phyloP scores from a whole-genome alignment of 2,329 filamentous ascomycete genomes.

The Alternaria brassicicola region DNA sequence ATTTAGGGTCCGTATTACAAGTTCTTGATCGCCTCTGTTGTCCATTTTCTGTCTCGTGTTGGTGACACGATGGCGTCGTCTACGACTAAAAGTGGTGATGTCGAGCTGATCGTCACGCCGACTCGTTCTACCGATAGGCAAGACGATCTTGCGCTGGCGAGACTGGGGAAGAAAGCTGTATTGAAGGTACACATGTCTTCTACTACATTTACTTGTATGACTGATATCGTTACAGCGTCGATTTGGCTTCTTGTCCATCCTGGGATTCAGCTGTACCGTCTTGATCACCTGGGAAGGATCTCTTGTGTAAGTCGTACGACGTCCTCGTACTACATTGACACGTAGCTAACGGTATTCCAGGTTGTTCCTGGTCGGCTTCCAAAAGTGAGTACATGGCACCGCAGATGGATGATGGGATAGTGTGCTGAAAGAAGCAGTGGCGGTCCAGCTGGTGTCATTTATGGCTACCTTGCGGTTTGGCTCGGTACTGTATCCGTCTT shows the following conservation, averaged over 20 bases:
- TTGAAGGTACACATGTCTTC: constrained; percentile 21
- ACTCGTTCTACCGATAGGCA: constrained; percentile 15
- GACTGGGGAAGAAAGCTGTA: constrained; percentile 32
- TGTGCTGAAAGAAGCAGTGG: constrained; percentile 23
- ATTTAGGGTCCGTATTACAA: neutral
- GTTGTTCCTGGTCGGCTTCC: constrained; percentile 23
- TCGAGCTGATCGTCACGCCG: constrained; percentile 17
- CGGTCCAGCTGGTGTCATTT: constrained; percentile 40
- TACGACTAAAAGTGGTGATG: constrained; percentile 15
- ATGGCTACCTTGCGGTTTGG: constrained; percentile 39
- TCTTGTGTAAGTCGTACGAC: constrained; percentile 24
- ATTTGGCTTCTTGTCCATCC: constrained; percentile 35
- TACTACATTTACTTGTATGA: neutral
- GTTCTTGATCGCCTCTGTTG: neutral
- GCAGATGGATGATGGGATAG: neutral
- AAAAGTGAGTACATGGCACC: constrained; percentile 24
- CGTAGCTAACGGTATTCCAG: constrained; percentile 17
- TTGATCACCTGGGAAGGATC: constrained; percentile 39
- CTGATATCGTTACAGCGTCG: constrained; percentile 22
- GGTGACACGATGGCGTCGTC: constrained; percentile 16
- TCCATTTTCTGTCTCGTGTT: neutral
- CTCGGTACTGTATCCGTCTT: constrained; percentile 37
- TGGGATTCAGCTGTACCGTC: constrained; percentile 38
- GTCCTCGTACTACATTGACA: neutral
- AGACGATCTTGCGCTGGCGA: constrained; percentile 28